Evolutionary conservation across 495 filamentous ascomycete genomes (phyloP).

Genomic region (Penicillium atrosanguineum): DNA sequence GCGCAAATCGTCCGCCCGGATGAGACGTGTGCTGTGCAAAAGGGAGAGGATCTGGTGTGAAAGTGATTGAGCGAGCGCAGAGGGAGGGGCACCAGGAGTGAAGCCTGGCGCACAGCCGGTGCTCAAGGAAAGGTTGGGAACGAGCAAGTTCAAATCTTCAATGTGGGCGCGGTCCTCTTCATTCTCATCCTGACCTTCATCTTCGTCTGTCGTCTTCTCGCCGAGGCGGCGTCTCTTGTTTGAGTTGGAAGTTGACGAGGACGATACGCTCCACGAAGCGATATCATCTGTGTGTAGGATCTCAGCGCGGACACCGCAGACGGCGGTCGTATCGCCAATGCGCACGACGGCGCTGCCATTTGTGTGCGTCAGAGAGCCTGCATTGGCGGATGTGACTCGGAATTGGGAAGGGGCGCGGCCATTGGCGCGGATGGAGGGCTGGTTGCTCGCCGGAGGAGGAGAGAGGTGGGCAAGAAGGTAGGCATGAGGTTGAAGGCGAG

Average conservation of each 20-base stretch:
- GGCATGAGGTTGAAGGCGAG: slow-evolving; percentile 81
- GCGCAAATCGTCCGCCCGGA: slow-evolving; percentile 60
- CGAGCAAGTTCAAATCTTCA: slow-evolving; percentile 66
- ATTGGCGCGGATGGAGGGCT: slow-evolving; percentile 69
- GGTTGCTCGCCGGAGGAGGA: slow-evolving; percentile 49
- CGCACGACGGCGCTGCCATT: slow-evolving; percentile 87
- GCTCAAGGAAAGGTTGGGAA: slow-evolving; percentile 86
- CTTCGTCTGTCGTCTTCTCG: slow-evolving; percentile 7
- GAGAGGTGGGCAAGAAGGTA: slow-evolving; percentile 87
- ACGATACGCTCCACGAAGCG: slow-evolving; percentile 56
- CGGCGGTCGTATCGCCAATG: slow-evolving; percentile 82
- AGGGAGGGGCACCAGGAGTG: slow-evolving; percentile 79
- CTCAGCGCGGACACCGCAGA: slow-evolving; percentile 88
- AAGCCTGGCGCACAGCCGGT: slow-evolving; percentile 87
- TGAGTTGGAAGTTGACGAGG: slow-evolving; percentile 19
- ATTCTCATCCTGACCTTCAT: slow-evolving; percentile 16
- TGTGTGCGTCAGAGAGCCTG: slow-evolving; percentile 77
- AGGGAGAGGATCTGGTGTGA: slow-evolving; percentile 73
- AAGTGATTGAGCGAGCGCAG: slow-evolving; percentile 75
- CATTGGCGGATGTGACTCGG: slow-evolving; percentile 69
- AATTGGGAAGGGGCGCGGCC: slow-evolving; percentile 68
- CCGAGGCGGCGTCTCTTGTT: slow-evolving; percentile 33
- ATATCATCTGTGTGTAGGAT: slow-evolving; percentile 71
- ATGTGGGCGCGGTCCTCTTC: slow-evolving; percentile 55
- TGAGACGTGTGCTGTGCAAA: slow-evolving; percentile 62